Conservation (phyloP, 2,329 filamentous ascomycete genomes). For the Sporothrix curviconia region DNA sequence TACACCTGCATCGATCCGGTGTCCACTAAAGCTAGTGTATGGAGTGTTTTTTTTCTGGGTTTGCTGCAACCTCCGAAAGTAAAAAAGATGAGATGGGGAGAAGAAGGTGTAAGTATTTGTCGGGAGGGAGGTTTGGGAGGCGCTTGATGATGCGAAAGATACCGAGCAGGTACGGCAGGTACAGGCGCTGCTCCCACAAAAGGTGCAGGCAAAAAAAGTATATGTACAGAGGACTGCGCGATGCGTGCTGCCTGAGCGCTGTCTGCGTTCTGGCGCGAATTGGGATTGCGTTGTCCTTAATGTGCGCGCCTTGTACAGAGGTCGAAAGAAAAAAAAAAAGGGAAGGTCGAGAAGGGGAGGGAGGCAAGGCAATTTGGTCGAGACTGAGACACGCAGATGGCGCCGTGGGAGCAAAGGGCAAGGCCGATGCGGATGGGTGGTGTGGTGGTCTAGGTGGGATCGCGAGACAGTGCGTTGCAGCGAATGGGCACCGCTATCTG, state of each 20-base stretch:
- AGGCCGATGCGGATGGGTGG: too few relatives aligned
- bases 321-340: background rate
- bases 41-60: background rate
- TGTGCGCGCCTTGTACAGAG: too few relatives aligned
- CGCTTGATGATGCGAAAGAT: too few relatives aligned
- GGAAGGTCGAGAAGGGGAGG: background rate
- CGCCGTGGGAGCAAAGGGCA: background rate
- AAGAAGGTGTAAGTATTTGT: too few relatives aligned
- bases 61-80: background rate
- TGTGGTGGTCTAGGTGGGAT: slow-evolving; percentile 4
- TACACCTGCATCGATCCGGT: slow-evolving; percentile 9
- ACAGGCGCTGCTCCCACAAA: too few relatives aligned
- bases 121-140: too few relatives aligned
- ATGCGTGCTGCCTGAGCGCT: too few relatives aligned
- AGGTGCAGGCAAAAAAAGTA: too few relatives aligned
- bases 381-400: background rate
- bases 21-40: slow-evolving; percentile 5
- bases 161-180: too few relatives aligned
- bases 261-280: too few relatives aligned
- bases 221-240: too few relatives aligned
- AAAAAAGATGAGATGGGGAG: background rate
- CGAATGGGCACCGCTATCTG: background rate
- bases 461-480: slow-evolving; percentile 5
- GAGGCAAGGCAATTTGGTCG: background rate
- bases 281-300: too few relatives aligned